Conservation (phyloP, 2,329 filamentous ascomycete genomes). For the Sclerotinia nivalis region DNA sequence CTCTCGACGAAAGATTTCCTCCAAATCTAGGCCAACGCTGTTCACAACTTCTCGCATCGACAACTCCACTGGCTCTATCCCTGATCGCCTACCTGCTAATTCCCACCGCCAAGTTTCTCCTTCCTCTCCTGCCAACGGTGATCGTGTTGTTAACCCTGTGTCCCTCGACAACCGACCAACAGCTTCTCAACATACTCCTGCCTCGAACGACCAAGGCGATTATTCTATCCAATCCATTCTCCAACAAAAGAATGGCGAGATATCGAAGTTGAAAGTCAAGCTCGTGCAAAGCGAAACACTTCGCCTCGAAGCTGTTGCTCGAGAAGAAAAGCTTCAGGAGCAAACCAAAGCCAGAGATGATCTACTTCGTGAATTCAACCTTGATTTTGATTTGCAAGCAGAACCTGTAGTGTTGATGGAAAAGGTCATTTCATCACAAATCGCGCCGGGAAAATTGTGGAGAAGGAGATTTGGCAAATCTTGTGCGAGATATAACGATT, state of each 20-base stretch:
- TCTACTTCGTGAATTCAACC: background rate
- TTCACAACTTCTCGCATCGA: background rate
- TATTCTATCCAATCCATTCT: background rate
- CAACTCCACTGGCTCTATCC: too few relatives aligned
- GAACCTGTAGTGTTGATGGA: background rate
- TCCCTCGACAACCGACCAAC: background rate
- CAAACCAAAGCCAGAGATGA: background rate
- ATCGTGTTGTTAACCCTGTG: background rate
- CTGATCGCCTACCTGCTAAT: background rate
- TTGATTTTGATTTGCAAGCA: background rate
- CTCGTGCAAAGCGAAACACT: background rate
- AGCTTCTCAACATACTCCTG: rapidly evolving
- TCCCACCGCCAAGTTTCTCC: too few relatives aligned
- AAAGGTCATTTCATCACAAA: background rate
- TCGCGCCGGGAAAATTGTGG: background rate
- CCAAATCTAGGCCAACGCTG: background rate
- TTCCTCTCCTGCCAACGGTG: background rate
- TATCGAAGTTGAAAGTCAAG: background rate
- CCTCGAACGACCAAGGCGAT: background rate
- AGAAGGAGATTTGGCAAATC: background rate
- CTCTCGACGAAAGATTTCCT: background rate
- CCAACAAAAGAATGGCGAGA: background rate
- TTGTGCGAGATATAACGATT: background rate
- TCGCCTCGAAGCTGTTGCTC: background rate
- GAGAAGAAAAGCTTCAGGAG: background rate